These are phyloP conservation scores for Prunus yedoensis DNA, from an alignment of 331 rosid genomes.

Conservation along the genomic window DNA sequence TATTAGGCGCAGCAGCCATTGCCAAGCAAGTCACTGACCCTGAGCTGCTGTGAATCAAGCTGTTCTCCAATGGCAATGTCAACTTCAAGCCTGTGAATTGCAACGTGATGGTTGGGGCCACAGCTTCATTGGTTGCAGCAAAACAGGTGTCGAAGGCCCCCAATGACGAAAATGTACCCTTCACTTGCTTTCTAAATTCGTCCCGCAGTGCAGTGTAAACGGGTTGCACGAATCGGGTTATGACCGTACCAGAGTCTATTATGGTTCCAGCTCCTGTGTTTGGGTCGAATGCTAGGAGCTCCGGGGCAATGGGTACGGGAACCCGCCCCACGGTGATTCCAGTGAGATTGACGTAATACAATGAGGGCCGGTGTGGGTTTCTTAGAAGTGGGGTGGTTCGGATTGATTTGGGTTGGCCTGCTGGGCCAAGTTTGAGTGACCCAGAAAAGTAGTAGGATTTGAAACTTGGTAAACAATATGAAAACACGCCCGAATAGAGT, in stretches of 20 bases:
- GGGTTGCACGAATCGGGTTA: conserved; percentile 71
- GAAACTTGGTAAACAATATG: conserved; percentile 87
- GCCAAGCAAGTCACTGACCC: conserved; percentile 85
- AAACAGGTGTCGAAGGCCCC: conserved; percentile 93
- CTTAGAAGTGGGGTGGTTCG: conserved; percentile 73
- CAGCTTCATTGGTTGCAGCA: conserved; percentile 35
- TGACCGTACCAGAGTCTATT: conserved; percentile 83
- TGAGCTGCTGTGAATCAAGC: conserved; percentile 80
- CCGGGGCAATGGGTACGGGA: conserved; percentile 36
- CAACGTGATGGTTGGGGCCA: conserved; percentile 56
- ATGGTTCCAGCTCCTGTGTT: conserved; percentile 78
- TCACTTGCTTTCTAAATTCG: conserved; percentile 75
- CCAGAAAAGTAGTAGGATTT: conserved; percentile 90
- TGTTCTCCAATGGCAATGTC: conserved; percentile 68
- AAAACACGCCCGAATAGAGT: conserved; percentile 64
- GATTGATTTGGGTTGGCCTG: conserved; percentile 72
- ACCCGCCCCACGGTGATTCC: conserved; percentile 71
- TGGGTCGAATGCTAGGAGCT: conserved; percentile 49
- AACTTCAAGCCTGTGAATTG: conserved; percentile 62
- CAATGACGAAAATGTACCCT: conserved; percentile 53
- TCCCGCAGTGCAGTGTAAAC: conserved; percentile 67
- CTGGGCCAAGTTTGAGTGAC: conserved; percentile 75
- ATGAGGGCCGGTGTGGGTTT: conserved; percentile 77
- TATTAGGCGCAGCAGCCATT: conserved; percentile 78
- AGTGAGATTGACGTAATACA: conserved; percentile 75